Evolutionary conservation across 2,329 filamentous ascomycete genomes (phyloP).

Genomic region (Pseudogymnoascus verrucosus): DNA sequence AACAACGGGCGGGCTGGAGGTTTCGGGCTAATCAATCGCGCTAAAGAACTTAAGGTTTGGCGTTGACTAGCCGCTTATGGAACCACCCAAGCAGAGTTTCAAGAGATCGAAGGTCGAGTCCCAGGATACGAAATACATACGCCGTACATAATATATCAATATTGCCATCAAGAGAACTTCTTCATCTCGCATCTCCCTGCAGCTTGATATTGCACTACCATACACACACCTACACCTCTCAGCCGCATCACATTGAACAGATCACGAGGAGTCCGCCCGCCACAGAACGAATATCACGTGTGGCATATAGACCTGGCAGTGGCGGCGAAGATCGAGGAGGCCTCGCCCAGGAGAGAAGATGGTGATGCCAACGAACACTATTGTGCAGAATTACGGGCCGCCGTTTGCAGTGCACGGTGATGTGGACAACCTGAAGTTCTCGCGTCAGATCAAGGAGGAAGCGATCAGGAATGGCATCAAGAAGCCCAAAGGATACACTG

Average conservation of each 20-base stretch:
- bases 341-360: slow-evolving; percentile 16
- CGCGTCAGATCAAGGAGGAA: slow-evolving; percentile 21
- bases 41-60: slow-evolving; percentile 6
- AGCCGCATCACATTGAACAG: neutral
- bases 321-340: neutral
- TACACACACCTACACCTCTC: neutral
- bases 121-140: neutral
- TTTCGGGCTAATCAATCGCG: neutral
- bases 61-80: slow-evolving; percentile 5
- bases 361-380: slow-evolving; percentile 21
- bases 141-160: neutral
- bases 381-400: slow-evolving; percentile 26
- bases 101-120: neutral
- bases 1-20: neutral
- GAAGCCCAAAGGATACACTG: slow-evolving; percentile 75
- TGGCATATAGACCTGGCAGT: neutral
- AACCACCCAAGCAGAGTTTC: slow-evolving; percentile 1
- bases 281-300: slow-evolving; percentile 1
- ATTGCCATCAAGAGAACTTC: neutral
- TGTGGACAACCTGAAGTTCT: slow-evolving; percentile 20
- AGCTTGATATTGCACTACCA: neutral
- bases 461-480: slow-evolving; percentile 58
- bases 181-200: neutral
- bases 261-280: neutral
- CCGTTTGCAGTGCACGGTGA: slow-evolving; percentile 25